Evolutionary conservation across 164 flowering plant species (phyloP).

Genomic region (Macadamia tetraphylla): DNA sequence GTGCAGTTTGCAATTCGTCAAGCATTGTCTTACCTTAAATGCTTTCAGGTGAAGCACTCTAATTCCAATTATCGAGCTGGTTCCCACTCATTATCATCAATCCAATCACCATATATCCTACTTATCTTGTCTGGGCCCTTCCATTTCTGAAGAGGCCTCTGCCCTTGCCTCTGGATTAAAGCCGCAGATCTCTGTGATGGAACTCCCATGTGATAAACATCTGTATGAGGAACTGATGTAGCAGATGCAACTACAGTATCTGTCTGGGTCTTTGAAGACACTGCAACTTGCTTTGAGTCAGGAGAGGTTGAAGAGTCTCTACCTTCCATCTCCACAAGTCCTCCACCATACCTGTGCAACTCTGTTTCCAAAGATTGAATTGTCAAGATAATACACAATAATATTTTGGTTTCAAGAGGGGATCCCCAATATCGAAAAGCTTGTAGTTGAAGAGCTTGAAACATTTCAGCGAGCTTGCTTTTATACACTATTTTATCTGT

Average conservation of each 20-base stretch:
- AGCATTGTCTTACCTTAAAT: background rate
- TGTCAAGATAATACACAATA: background rate
- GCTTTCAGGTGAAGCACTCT: background rate
- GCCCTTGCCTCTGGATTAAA: conserved; percentile 52
- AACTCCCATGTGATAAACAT: conserved; percentile 52
- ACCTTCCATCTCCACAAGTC: conserved; percentile 62
- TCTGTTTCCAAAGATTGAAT: conserved; percentile 38
- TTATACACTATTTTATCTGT: too few relatives aligned
- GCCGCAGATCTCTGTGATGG: conserved; percentile 60
- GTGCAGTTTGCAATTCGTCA: too few relatives aligned
- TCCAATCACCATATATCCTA: conserved; percentile 98
- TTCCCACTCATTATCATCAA: conserved; percentile 69
- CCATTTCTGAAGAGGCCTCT: conserved; percentile 74
- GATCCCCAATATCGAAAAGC: background rate
- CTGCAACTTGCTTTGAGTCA: conserved; percentile 51
- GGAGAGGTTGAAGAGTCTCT: conserved; percentile 45
- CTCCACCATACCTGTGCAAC: conserved; percentile 79
- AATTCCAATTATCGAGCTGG: conserved; percentile 14
- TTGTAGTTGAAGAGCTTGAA: background rate
- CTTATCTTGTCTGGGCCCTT: conserved; percentile 98
- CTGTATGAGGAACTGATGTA: conserved; percentile 51
- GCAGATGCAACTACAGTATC: conserved; percentile 34
- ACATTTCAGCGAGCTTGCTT: too few relatives aligned
- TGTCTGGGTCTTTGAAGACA: conserved; percentile 33
- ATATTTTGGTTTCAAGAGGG: too few relatives aligned